phyloP scores from a whole-genome alignment of 1,139 yeast genomes.

The Candida frijolesensis region DNA sequence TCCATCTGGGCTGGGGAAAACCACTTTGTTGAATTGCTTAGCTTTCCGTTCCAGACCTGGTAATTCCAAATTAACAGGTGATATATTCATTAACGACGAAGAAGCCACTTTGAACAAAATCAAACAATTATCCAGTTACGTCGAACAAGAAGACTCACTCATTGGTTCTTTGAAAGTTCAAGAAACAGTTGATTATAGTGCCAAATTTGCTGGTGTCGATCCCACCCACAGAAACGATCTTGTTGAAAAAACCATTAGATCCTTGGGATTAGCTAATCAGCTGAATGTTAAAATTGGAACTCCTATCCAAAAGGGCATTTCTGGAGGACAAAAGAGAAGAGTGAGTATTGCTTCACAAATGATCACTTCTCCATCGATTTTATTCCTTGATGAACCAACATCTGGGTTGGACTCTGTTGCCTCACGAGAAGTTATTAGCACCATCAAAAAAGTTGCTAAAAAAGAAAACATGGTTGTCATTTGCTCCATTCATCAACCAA shows the following conservation, averaged over 20 bases:
- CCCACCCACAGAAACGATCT: slow-evolving; percentile 16
- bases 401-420: slow-evolving; percentile 41
- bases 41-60: slow-evolving; percentile 19
- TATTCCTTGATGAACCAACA: slow-evolving; percentile 41
- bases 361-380: slow-evolving; percentile 26
- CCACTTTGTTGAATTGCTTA: slow-evolving; percentile 23
- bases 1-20: slow-evolving; percentile 28
- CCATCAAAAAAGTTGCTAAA: slow-evolving; percentile 25
- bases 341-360: slow-evolving; percentile 29
- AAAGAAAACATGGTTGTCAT: slow-evolving; percentile 32
- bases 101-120: slow-evolving; percentile 12
- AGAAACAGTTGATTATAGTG: slow-evolving; percentile 26
- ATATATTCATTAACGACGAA: slow-evolving; percentile 14
- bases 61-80: slow-evolving; percentile 13
- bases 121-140: slow-evolving; percentile 23
- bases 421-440: slow-evolving; percentile 27
- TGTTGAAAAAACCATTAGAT: slow-evolving; percentile 20
- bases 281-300: slow-evolving; percentile 23
- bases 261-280: slow-evolving; percentile 23
- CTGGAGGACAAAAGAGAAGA: slow-evolving; percentile 29
- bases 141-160: slow-evolving; percentile 29
- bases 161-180: slow-evolving; percentile 26
- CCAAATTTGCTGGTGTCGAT: slow-evolving; percentile 19
- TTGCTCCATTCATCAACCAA: slow-evolving; percentile 42
- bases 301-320: slow-evolving; percentile 25